Evolutionary conservation across 768 basidiomycete genomes (phyloP), one percentile per base, ranked within the genome.

Genomic region (Tremella mesenterica): DNA sequence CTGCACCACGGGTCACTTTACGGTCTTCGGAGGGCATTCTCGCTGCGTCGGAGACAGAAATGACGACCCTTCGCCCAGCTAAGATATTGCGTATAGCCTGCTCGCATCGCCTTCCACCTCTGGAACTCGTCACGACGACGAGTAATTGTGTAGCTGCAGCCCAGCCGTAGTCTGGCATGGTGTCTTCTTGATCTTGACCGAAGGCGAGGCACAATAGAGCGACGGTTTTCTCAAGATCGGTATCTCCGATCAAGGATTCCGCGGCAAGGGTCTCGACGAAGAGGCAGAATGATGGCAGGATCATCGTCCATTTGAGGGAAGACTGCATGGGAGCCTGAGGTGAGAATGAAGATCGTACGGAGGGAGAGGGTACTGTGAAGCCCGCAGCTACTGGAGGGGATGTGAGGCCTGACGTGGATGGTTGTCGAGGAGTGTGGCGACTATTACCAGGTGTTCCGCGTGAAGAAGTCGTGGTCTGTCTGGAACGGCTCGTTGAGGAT

Each of bases 1-100:
- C 60, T 25, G 67, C 67, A 4, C 67, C 67, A 28, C 54, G 54
- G 4, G 59, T 53, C 16, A 63, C 44, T 39, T 62, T 63, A n/a
- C 57, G 47, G 30, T 63, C 58, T 6, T 50, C 58, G 28, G 58
- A 44, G 9, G 43, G 18, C 18, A 58, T 34, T 16, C 57, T 58
- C 12, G 48, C 30, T n/a, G 56, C 51, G 4, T 55, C 52, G 10
- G 44, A 30, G 20, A 33, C 44, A 25, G 54, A 44, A 18, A 27
- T 33, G 10, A 23, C 27, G 10, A 30, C 26, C 2, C 31, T 30
- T 21, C 52, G 48, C 20, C 63, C 54, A 28, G 66, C 67, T 33
- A 69, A 53, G 3, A 66, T 60, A 7, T 50, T 36, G 18, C 60
- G 44, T 1, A 69, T 26, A 12, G 59, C 60, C 13, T 55, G 46